These are phyloP conservation scores for Metschnikowia hibisci DNA, from an alignment of 805 yeast species.

Conservation along the genomic window DNA sequence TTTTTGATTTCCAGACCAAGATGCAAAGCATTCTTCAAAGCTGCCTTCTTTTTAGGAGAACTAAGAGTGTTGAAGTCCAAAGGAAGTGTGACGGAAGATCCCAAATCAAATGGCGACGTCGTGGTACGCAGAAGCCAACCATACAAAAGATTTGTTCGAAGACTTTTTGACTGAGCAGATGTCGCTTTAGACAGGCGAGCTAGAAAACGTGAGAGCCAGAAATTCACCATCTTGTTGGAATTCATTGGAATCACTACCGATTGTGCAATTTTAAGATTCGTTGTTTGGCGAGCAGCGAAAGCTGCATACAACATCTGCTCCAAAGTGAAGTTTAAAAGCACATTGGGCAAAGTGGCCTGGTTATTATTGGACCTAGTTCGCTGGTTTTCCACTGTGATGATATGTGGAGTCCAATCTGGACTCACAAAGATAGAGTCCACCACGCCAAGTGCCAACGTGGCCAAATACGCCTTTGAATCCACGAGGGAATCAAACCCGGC, in stretches of 20 bases:
- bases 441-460: conserved; percentile 18
- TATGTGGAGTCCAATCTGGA: conserved; percentile 17
- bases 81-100: conserved; percentile 5
- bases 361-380: conserved; percentile 35
- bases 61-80: conserved; percentile 5
- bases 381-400: conserved; percentile 37
- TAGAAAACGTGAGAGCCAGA: conserved; percentile 36
- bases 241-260: conserved; percentile 33
- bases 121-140: conserved; percentile 14
- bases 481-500: conserved; percentile 11
- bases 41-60: conserved; percentile 7
- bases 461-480: conserved; percentile 29
- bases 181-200: conserved; percentile 13
- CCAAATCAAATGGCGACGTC: conserved; percentile 12
- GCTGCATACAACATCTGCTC: conserved; percentile 36
- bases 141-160: conserved; percentile 11
- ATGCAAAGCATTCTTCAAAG: conserved; percentile 7
- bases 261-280: conserved; percentile 8
- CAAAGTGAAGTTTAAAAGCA: conserved; percentile 34
- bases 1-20: conserved; percentile 27
- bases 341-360: conserved; percentile 36
- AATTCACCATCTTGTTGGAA: conserved; percentile 34
- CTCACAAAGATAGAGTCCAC: conserved; percentile 20
- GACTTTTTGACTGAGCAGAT: conserved; percentile 11
- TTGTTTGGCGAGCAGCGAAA: conserved; percentile 20